Conservation (phyloP, 1,139 yeast genomes). For the Geotrichum macrosporum region DNA sequence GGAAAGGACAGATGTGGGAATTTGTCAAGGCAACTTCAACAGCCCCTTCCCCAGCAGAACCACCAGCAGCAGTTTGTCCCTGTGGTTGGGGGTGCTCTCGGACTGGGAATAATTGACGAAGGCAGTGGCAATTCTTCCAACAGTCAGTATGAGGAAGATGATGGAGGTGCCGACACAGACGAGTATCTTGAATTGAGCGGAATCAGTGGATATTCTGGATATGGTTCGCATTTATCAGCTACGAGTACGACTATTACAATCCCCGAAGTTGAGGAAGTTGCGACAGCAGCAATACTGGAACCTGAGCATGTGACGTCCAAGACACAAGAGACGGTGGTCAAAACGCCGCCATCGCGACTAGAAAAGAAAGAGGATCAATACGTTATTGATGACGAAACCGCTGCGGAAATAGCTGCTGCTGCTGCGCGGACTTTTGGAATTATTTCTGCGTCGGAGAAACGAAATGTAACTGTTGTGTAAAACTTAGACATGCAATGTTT, state of each 20-base stretch:
- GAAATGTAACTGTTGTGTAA: neutral
- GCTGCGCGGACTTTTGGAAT: constrained; percentile 20
- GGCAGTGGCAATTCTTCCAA: too few species aligned
- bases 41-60: constrained; percentile 38
- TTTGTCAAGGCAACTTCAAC: constrained; percentile 34
- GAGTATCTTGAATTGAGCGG: neutral
- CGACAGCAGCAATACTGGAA: neutral
- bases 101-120: too few species aligned
- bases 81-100: neutral
- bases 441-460: constrained; percentile 6
- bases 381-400: constrained; percentile 11
- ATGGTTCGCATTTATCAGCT: constrained; percentile 8
- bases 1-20: constrained; percentile 96
- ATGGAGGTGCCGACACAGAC: constrained; percentile 3
- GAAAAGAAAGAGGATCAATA: neutral
- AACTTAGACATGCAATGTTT: neutral
- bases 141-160: constrained; percentile 39
- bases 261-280: constrained; percentile 11
- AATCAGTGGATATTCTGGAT: too few species aligned
- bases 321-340: neutral
- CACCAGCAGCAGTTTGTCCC: constrained; percentile 7
- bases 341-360: neutral
- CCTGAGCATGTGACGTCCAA: neutral
- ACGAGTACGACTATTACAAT: constrained; percentile 17
- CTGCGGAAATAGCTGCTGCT: constrained; percentile 17